Base-by-base conservation (phyloP, 2,329 filamentous ascomycete genomes). In the Talaromyces sp. region DNA sequence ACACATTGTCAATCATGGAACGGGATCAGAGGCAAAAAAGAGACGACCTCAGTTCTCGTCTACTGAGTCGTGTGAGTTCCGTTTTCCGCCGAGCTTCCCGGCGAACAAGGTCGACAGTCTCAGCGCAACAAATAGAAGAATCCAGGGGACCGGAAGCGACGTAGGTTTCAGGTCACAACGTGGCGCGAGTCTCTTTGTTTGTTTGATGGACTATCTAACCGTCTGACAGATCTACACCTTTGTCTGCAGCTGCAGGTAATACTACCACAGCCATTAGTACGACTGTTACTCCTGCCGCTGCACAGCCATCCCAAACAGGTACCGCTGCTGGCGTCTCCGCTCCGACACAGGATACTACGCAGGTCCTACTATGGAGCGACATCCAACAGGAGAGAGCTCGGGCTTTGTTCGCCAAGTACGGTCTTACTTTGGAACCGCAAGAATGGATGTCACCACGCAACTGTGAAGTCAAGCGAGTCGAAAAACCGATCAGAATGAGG, bases 401-500 rank as follows among this genome's bases (percentile, higher is more conserved):
- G 60, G 75, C 73, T 39, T 72, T 83, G 22, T 82, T 82, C 67
- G 78, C 78, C 66, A 82, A 81, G 68, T 82, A 83, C 66, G 80
- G 80, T 37, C 69, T 83, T 63, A 78, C 75, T 3, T 69, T 82
- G 22, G 78, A 80, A 47, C 74, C 77, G 10, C 74, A 74, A 39
- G 80, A 81, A 65, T 81, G 77, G 79, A 78, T 75, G 63, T 71
- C 73, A 4, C 71, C 74, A 59, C 69, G 65, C 65, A 73, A 75
- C 63, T 68, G 72, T 31, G 73, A 76, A 63, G 72, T 78, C 33
- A 74, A 78, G 64, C 76, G 81, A 56, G 79, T 83, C 10, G 73
- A 78, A 60, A 82, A 81, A 66, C 76, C 78, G 27, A 79, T 82
- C 62, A 78, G 80, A 65, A 81, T 82, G 79, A 74, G 80, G 49